phyloP scores from a whole-genome alignment of 495 filamentous ascomycete species.

The Podospora appendiculata region DNA sequence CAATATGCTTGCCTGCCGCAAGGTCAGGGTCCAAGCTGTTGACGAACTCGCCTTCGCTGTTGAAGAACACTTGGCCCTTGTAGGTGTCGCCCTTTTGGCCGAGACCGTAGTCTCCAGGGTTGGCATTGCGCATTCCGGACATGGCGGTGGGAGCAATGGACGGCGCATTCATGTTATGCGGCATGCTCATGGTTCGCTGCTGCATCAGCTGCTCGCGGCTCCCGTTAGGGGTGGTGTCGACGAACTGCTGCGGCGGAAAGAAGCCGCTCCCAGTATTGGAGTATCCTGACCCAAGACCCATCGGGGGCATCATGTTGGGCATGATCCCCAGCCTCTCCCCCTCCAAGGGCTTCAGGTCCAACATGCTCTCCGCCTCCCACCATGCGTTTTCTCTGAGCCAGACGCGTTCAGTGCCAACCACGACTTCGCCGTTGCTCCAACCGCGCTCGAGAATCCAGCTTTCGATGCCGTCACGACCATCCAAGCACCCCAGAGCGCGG shows the following conservation, averaged over 20 bases:
- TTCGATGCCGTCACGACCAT: conserved; percentile 88
- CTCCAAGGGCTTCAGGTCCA: conserved; percentile 70
- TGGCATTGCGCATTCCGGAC: conserved; percentile 55
- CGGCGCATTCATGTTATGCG: conserved; percentile 44
- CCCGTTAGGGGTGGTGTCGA: conserved; percentile 53
- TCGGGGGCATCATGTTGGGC: conserved; percentile 40
- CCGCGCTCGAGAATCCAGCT: conserved; percentile 93
- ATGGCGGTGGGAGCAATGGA: conserved; percentile 67
- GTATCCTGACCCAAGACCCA: conserved; percentile 55
- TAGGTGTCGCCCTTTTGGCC: conserved; percentile 76
- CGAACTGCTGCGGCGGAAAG: conserved; percentile 50
- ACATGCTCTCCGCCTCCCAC: conserved; percentile 98
- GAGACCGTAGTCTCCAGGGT: conserved; percentile 76
- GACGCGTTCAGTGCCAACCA: conserved; percentile 80
- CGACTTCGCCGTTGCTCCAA: conserved; percentile 96
- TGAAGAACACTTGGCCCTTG: conserved; percentile 64
- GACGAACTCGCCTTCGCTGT: conserved; percentile 49
- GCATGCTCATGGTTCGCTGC: conserved; percentile 50
- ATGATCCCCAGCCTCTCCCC: conserved; percentile 33
- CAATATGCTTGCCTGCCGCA: conserved; percentile 66
- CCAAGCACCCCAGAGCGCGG: conserved; percentile 72
- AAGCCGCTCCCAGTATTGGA: conserved; percentile 59
- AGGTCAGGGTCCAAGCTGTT: conserved; percentile 63
- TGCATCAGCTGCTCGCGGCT: conserved; percentile 66
- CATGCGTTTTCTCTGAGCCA: conserved; percentile 93